Percentiles rank a stretch among this genome's conserved stretches.
Evolutionary conservation across 352 stramenopile genomes (phyloP).

Genomic region (Phytophthora pseudosyringae): DNA sequence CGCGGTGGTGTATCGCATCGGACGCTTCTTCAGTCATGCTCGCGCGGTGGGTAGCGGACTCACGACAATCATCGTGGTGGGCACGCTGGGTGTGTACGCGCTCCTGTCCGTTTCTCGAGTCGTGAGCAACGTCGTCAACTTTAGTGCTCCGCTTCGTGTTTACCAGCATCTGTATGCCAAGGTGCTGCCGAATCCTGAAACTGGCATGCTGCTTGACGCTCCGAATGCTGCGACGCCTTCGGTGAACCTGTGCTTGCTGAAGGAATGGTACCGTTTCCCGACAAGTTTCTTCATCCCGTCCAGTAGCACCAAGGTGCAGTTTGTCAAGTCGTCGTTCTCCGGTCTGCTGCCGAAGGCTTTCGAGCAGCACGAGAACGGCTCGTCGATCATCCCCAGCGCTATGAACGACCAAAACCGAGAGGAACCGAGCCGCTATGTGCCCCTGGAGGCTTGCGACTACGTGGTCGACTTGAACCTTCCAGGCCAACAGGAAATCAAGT

Average conservation of each 20-base stretch:
- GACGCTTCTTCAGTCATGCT: slow-evolving; percentile 34
- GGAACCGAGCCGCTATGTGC: slow-evolving; percentile 89
- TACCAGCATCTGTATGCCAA: slow-evolving; percentile 74
- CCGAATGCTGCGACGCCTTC: slow-evolving; percentile 3
- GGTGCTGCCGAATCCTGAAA: slow-evolving; percentile 53
- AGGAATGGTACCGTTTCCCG: slow-evolving; percentile 98
- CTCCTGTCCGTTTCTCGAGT: slow-evolving; percentile 66
- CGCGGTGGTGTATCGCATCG: slow-evolving; percentile 45
- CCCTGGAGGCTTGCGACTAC: slow-evolving; percentile 84
- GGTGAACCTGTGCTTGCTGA: slow-evolving; percentile 92
- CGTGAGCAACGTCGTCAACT: slow-evolving; percentile 75
- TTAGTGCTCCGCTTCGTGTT: slow-evolving; percentile 67
- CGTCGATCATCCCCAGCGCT: slow-evolving; percentile 59
- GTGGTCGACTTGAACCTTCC: slow-evolving; percentile 89
- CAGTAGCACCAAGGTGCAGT: slow-evolving; percentile 82
- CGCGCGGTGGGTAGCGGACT: slow-evolving; percentile 30
- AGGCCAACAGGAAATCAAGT: slow-evolving; percentile 65
- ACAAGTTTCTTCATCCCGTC: slow-evolving; percentile 96
- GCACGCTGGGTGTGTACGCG: slow-evolving; percentile 54
- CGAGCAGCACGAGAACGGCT: slow-evolving; percentile 65
- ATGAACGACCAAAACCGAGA: slow-evolving; percentile 97
- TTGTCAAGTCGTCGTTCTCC: slow-evolving; percentile 93
- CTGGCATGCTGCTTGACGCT: slow-evolving; percentile 25
- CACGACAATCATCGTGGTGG: slow-evolving; percentile 47
- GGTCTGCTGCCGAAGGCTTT: slow-evolving; percentile 96